Conservation (phyloP, 305 asterid genomes). For the Fraxinus angustifolia region DNA sequence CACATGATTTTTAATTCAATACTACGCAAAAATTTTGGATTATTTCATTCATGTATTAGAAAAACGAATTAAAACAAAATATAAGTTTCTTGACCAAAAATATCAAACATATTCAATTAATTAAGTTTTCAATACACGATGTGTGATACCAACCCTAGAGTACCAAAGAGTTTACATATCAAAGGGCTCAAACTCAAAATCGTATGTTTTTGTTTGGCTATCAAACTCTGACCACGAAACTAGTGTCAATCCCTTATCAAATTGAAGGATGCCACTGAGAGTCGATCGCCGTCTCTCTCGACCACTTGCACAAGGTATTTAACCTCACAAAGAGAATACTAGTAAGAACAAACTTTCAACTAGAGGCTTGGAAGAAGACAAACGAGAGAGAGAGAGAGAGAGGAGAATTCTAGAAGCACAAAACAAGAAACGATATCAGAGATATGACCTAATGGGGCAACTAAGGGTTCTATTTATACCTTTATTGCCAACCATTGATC, state of each 20-base stretch:
- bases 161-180: not conserved
- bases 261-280: not conserved
- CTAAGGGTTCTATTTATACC: too few relatives aligned
- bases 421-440: not conserved
- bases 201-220: not conserved
- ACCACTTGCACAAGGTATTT: not conserved
- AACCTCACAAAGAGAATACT: not conserved
- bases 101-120: not conserved
- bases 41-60: not conserved
- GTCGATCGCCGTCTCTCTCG: not conserved
- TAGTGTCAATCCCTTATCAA: not conserved
- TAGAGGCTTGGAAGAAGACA: not conserved
- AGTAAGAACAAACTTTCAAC: not conserved
- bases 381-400: not conserved
- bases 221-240: not conserved
- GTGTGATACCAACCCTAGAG: not conserved
- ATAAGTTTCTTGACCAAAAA: not conserved
- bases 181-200: not conserved
- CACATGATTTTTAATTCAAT: not conserved
- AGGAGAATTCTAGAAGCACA: not conserved
- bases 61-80: not conserved
- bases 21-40: not conserved
- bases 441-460: not conserved
- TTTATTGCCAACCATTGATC: not conserved
- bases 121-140: not conserved